Evolutionary conservation across 805 yeast species (phyloP).

Genomic region (Wickerhamomyces subpelliculosus): DNA sequence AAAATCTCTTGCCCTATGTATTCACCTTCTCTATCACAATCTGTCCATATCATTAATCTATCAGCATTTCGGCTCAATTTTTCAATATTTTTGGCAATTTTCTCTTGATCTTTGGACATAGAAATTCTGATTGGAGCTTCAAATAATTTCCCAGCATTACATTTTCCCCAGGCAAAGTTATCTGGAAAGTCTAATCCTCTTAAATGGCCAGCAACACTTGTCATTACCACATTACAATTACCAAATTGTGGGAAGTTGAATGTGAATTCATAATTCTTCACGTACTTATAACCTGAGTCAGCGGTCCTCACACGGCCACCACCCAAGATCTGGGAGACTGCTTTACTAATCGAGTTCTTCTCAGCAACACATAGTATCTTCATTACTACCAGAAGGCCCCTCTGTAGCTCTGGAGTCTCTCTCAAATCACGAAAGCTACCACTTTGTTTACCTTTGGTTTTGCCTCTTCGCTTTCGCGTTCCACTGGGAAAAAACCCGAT

Average conservation of each 20-base stretch:
- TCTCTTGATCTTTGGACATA: slow-evolving; percentile 31
- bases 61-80: slow-evolving; percentile 55
- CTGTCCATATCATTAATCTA: slow-evolving; percentile 90
- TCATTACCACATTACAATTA: slow-evolving; percentile 76
- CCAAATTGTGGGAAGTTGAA: slow-evolving; percentile 61
- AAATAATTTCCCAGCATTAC: slow-evolving; percentile 59
- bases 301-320: slow-evolving; percentile 56
- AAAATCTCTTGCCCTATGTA: slow-evolving; percentile 81
- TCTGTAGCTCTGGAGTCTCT: no score
- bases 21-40: slow-evolving; percentile 96
- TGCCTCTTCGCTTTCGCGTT: no score
- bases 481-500: no score
- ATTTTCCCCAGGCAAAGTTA: slow-evolving; percentile 57
- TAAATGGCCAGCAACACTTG: slow-evolving; percentile 88
- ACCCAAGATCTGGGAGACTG: slow-evolving; percentile 66
- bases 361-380: slow-evolving; percentile 92
- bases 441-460: no score
- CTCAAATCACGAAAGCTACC: no score
- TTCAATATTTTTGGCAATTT: slow-evolving; percentile 59
- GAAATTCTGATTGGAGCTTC: slow-evolving; percentile 53
- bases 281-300: slow-evolving; percentile 49
- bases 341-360: slow-evolving; percentile 89
- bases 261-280: slow-evolving; percentile 72
- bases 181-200: slow-evolving; percentile 58
- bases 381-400: no score